These are phyloP conservation scores for Comarum palustre DNA, from an alignment of 306 rosid genomes.

Conservation along the genomic window DNA sequence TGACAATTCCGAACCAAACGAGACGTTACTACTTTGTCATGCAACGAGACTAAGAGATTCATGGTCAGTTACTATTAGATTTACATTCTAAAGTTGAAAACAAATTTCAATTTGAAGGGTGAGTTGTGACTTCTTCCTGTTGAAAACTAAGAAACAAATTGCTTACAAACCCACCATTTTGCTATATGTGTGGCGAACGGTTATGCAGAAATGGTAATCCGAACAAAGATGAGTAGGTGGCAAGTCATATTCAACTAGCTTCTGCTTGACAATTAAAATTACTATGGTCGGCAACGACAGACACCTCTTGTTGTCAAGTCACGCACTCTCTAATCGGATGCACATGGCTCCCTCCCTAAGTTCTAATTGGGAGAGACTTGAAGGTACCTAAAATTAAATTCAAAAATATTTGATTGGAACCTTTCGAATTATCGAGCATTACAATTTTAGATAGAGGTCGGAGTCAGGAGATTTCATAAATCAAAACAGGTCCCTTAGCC, in stretches of 20 bases:
- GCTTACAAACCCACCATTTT: not conserved
- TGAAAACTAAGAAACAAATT: not conserved
- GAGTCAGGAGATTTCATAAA: conserved; percentile 35
- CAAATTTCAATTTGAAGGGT: not conserved
- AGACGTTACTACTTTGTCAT: not conserved
- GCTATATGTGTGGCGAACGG: not conserved
- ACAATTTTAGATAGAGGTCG: conserved; percentile 19
- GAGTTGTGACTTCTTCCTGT: not conserved
- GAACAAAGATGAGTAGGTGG: not conserved
- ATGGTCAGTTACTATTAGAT: too few species aligned
- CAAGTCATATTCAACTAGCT: not conserved
- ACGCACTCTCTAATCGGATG: not conserved
- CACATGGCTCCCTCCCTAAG: not conserved
- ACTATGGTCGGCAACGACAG: not conserved
- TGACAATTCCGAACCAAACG: too few species aligned
- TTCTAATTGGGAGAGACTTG: not conserved
- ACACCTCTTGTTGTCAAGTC: not conserved
- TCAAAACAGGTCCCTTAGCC: conserved; percentile 42
- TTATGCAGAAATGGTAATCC: not conserved
- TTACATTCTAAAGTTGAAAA: too few species aligned
- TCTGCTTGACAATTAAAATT: not conserved
- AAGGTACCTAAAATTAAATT: not conserved
- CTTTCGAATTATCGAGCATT: too few species aligned
- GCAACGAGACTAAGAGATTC: too few species aligned
- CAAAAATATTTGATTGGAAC: not conserved